A percentile compares a stretch with the other conserved stretches of the same genome.
These are phyloP conservation scores for Sindora glabra DNA, from an alignment of 306 rosid genomes.

Conservation along the genomic window DNA sequence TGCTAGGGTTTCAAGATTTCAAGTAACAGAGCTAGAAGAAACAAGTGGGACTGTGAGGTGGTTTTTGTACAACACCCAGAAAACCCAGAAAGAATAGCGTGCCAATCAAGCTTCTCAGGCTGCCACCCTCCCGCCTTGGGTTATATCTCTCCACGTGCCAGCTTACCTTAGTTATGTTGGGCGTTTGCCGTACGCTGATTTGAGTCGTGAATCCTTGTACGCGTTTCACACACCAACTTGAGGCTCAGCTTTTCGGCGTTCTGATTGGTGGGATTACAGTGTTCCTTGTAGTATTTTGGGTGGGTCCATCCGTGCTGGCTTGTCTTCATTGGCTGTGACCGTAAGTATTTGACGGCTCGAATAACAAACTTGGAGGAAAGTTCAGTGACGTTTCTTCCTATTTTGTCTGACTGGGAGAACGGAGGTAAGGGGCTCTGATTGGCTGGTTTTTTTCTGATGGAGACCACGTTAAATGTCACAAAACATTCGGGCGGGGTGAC, in stretches of 20 bases:
- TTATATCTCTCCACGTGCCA: background rate
- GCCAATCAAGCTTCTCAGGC: slow-evolving; percentile 15
- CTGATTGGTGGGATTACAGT: background rate
- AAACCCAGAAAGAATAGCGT: slow-evolving; percentile 28
- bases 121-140: background rate
- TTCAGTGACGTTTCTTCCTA: too few species aligned
- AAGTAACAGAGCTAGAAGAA: background rate
- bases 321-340: background rate
- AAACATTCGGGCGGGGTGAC: too few species aligned
- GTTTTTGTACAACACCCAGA: background rate
- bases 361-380: too few species aligned
- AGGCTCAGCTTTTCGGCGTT: background rate
- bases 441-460: too few species aligned
- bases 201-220: background rate
- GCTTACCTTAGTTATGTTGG: background rate
- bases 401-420: too few species aligned
- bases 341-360: too few species aligned
- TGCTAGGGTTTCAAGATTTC: slow-evolving; percentile 6
- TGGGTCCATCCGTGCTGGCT: background rate
- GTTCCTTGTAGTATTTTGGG: too few species aligned
- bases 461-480: too few species aligned
- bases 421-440: too few species aligned
- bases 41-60: background rate
- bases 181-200: background rate
- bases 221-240: background rate